Evolutionary conservation across 192 early-diverging fungal species (phyloP).

Genomic region (Phycomyces blakesleeanus): DNA sequence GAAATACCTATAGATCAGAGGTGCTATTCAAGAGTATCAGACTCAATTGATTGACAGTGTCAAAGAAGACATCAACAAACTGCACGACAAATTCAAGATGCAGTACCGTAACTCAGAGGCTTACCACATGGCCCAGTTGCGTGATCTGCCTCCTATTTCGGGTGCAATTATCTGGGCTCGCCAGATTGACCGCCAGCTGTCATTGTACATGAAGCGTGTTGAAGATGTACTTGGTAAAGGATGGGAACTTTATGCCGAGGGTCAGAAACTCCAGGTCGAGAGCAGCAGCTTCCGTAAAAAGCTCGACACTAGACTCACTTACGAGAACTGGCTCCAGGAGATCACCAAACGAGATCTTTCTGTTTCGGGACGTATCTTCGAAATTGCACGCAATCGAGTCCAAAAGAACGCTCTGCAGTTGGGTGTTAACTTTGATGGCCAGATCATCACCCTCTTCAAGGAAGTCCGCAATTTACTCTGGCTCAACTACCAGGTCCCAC

Average conservation of each 20-base stretch:
- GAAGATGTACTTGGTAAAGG: slow-evolving; percentile 97
- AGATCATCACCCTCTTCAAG: slow-evolving; percentile 96
- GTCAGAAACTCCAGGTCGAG: slow-evolving; percentile 86
- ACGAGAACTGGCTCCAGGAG: slow-evolving; percentile 87
- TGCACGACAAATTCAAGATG: slow-evolving; percentile 95
- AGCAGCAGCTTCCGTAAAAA: slow-evolving; percentile 89
- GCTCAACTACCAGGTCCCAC: slow-evolving; percentile 92
- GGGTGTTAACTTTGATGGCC: slow-evolving; percentile 89
- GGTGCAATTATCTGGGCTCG: slow-evolving; percentile 96
- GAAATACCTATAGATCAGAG: slow-evolving; percentile 73
- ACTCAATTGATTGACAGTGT: slow-evolving; percentile 95
- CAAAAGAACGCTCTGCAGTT: slow-evolving; percentile 71
- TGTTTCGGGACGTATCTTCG: slow-evolving; percentile 87
- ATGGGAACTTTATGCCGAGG: slow-evolving; percentile 97
- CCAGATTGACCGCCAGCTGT: slow-evolving; percentile 96
- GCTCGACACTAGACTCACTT: slow-evolving; percentile 88
- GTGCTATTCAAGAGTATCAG: slow-evolving; percentile 99
- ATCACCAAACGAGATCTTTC: slow-evolving; percentile 77
- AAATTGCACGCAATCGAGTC: slow-evolving; percentile 78
- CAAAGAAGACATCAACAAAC: slow-evolving; percentile 93
- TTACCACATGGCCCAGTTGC: slow-evolving; percentile 81
- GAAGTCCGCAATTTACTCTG: slow-evolving; percentile 97
- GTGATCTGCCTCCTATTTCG: slow-evolving; percentile 89
- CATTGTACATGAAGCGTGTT: slow-evolving; percentile 93
- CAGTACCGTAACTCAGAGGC: slow-evolving; percentile 90